phyloP scores from a whole-genome alignment of 768 basidiomycete species.

The Boletus tylopilopsis region DNA sequence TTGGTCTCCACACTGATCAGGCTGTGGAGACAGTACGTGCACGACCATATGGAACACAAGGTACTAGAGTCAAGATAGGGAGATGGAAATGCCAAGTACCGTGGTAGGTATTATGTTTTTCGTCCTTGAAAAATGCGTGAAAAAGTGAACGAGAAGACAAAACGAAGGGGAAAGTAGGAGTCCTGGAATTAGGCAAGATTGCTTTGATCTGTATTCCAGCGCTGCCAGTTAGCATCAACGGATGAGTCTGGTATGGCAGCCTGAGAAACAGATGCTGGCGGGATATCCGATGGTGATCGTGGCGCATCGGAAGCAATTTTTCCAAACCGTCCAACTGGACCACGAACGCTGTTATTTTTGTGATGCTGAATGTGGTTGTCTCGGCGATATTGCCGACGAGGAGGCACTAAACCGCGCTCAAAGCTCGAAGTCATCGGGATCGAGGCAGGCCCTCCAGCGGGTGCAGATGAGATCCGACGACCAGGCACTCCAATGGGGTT shows the following conservation, averaged over 20 bases:
- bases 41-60: neutral
- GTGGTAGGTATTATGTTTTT: neutral
- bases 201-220: slow-evolving; percentile 11
- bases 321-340: slow-evolving; percentile 16
- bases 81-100: neutral
- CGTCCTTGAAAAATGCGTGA: neutral
- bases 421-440: slow-evolving; percentile 11
- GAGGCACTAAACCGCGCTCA: slow-evolving; percentile 24
- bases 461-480: slow-evolving; percentile 13
- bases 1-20: neutral
- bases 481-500: slow-evolving; percentile 13
- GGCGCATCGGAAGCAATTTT: slow-evolving; percentile 14
- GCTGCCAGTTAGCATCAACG: slow-evolving; percentile 20
- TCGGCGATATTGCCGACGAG: slow-evolving; percentile 32
- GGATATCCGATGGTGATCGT: slow-evolving; percentile 20
- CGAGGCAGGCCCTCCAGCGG: slow-evolving; percentile 13
- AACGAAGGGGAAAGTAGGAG: neutral
- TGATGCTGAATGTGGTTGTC: slow-evolving; percentile 27
- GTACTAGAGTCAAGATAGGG: neutral
- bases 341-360: slow-evolving; percentile 23
- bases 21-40: neutral
- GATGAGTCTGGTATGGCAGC: slow-evolving; percentile 6
- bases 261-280: slow-evolving; percentile 7
- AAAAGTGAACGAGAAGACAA: slow-evolving; percentile 8
- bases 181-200: slow-evolving; percentile 3